Conservation (phyloP, 768 basidiomycete species). For the Auricularia auricula-judae region DNA sequence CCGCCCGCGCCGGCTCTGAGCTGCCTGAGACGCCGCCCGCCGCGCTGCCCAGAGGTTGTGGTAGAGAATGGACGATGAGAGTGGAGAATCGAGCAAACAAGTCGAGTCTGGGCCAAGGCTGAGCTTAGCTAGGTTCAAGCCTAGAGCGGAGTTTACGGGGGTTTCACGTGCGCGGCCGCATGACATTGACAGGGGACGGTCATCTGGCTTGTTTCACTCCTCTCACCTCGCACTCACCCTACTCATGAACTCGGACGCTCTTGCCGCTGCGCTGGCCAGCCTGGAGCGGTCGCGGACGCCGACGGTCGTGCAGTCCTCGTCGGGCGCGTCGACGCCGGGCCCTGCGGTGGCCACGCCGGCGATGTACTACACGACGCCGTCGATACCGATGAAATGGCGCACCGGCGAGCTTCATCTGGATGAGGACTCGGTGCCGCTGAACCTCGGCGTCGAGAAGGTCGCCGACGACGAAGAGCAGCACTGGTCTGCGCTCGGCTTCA, state of each 20-base stretch:
- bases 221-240: not conserved
- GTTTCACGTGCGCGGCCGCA: too few relatives aligned
- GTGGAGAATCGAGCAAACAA: too few relatives aligned
- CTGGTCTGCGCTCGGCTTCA: not conserved
- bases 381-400: slow-evolving; percentile 1
- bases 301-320: not conserved
- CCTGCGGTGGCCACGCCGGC: not conserved
- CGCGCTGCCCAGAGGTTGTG: too few relatives aligned
- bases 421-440: not conserved
- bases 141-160: too few relatives aligned
- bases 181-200: too few relatives aligned
- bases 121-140: too few relatives aligned
- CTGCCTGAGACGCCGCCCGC: too few relatives aligned
- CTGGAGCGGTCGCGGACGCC: not conserved
- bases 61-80: too few relatives aligned
- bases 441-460: slow-evolving; percentile 1
- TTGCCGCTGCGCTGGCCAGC: not conserved
- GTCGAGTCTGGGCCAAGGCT: too few relatives aligned
- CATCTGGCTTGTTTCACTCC: not conserved
- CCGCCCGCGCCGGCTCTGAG: too few relatives aligned
- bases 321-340: not conserved
- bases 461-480: not conserved
- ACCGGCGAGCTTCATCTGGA: not conserved
- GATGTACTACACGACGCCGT: not conserved
- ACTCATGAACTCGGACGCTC: not conserved